A percentile compares a stretch with the other conserved stretches of the same genome.
Conservation (phyloP, 2,329 filamentous ascomycete species). For the Cyclaneusma minus region DNA sequence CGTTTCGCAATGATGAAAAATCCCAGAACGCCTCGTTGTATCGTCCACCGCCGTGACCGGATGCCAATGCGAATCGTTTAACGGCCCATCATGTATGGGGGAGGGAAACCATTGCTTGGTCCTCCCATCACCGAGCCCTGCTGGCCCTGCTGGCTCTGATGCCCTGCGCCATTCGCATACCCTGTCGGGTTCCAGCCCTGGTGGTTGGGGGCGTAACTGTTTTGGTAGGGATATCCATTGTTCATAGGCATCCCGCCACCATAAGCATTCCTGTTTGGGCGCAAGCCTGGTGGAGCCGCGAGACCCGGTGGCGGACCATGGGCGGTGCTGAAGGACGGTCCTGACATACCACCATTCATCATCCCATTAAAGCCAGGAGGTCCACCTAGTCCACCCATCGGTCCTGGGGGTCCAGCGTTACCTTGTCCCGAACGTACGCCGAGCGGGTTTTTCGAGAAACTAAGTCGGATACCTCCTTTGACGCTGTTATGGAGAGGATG, state of each 20-base stretch:
- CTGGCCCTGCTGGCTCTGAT: conserved; percentile 8
- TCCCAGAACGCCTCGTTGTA: no score
- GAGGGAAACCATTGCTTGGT: conserved; percentile 15
- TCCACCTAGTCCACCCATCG: conserved; percentile 30
- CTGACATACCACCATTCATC: conserved; percentile 29
- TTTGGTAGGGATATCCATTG: no score
- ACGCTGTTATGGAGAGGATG: conserved; percentile 76
- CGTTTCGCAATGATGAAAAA: no score
- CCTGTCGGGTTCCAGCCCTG: conserved; percentile 9
- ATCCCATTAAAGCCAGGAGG: no score
- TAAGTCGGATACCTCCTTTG: conserved; percentile 87
- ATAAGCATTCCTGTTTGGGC: conserved; percentile 17
- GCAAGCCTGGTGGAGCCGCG: conserved; percentile 56
- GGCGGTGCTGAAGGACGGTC: conserved; percentile 21
- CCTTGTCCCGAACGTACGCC: conserved; percentile 71
- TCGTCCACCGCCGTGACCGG: no score
- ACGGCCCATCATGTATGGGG: conserved; percentile 21
- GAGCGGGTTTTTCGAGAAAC: conserved; percentile 93
- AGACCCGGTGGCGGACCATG: conserved; percentile 69
- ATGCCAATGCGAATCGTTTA: conserved; percentile 11
- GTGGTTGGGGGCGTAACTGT: no score
- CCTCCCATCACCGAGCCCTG: conserved; percentile 15
- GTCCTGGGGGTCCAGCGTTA: conserved; percentile 21
- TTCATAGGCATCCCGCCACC: conserved; percentile 10
- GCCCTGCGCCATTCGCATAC: conserved; percentile 4